Evolutionary conservation across 768 basidiomycete genomes (phyloP), one percentile per base, ranked within the genome.

Genomic region (Fomitopsis serialis): DNA sequence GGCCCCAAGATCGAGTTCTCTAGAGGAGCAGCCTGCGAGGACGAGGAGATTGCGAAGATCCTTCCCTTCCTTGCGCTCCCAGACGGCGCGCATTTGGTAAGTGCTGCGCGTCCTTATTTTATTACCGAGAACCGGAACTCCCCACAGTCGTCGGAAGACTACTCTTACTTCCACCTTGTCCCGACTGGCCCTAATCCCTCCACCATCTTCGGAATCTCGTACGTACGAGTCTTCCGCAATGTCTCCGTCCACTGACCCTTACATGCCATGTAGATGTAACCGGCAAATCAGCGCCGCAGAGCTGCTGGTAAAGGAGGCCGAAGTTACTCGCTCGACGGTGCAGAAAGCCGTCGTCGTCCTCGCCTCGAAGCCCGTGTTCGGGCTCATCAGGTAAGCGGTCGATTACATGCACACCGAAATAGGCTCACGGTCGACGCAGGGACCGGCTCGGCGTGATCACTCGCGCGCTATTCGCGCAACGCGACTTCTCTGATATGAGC

Each of bases 371-470:
- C 92, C 93, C 0, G 81, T 95, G 2, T 96, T 96, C 63, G 97
- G 97, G 12, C 92, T 93, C 10, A 92, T 98, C 69, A 82, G 95
- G 87, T 89, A 50, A 17, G 56, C 44, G 13, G 35, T n/a, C n/a
- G 7, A 13, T 24, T 7, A 4, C 12, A 19, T 21, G 2, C 7
- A 1, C n/a, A 12, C 21, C 2, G 10, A 1, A 32, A 11, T 2
- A 3, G 36, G 22, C 42, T 22, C 32, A 12, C 2, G n/a, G 37
- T 43, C 37, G 51, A 21, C 15, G 25, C 52, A 91, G 91, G 36
- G 95, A 98, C 63, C 94, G 92, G 61, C 75, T 99, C 0, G 92
- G 96, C n/a, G 92, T 98, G 2, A 89, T 99, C 27, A 99, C 97
- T 0, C 80, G 87, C 11, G 89, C 96, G 2, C 76, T 95, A 42